These are phyloP conservation scores for Yamadazyma membranifaciens DNA, from an alignment of 1,139 yeast genomes.

Conservation along the genomic window DNA sequence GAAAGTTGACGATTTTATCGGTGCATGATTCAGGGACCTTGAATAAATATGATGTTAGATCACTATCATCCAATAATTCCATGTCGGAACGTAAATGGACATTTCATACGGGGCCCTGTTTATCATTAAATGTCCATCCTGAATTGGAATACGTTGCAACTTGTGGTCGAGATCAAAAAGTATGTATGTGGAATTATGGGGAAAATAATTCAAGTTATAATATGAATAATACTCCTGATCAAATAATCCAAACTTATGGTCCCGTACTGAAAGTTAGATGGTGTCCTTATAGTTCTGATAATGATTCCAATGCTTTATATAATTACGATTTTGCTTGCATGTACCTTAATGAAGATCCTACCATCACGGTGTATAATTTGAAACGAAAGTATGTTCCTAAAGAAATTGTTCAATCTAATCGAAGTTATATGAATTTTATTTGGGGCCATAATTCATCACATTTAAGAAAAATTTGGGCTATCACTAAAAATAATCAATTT, in stretches of 20 bases:
- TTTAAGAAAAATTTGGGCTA: conserved; percentile 37
- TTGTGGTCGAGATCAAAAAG: conserved; percentile 88
- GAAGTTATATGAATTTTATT: conserved; percentile 43
- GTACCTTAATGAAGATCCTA: conserved; percentile 73
- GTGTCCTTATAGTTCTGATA: conserved; percentile 35
- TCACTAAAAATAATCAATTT: conserved; percentile 49
- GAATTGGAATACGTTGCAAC: conserved; percentile 77
- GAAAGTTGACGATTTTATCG: conserved; percentile 41
- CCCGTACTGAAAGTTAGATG: conserved; percentile 74
- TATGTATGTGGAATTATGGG: conserved; percentile 72
- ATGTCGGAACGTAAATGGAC: conserved; percentile 69
- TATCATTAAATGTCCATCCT: conserved; percentile 87
- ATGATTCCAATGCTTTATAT: conserved; percentile 22
- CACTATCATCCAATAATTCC: conserved; percentile 22
- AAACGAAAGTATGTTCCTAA: conserved; percentile 74
- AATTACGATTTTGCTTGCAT: conserved; percentile 74
- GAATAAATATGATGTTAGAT: conserved; percentile 78
- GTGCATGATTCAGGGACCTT: conserved; percentile 90
- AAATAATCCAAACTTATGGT: conserved; percentile 72
- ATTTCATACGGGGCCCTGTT: conserved; percentile 91
- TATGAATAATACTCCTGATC: conserved; percentile 52
- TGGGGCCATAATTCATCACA: conserved; percentile 34
- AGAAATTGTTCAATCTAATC: conserved; percentile 56
- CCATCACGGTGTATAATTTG: conserved; percentile 71
- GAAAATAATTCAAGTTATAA: conserved; percentile 19